phyloP scores from a whole-genome alignment of 305 asterid genomes.

The Solanum hybrid region DNA sequence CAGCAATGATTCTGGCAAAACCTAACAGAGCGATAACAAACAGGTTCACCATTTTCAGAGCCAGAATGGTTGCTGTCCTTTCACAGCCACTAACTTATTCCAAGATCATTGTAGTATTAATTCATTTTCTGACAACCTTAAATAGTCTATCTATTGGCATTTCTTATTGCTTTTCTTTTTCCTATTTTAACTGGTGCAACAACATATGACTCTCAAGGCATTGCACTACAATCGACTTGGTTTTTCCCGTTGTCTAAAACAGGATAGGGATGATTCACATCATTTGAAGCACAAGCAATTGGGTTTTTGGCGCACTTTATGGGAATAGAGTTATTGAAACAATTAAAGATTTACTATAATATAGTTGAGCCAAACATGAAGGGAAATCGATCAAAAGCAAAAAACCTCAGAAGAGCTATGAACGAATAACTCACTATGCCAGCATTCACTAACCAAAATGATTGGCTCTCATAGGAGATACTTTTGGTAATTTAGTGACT shows the following conservation, averaged over 20 bases:
- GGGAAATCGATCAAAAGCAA: background rate
- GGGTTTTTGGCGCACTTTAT: background rate
- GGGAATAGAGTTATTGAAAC: background rate
- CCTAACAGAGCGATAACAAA: background rate
- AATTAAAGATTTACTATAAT: background rate
- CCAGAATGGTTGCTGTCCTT: background rate
- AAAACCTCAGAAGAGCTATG: background rate
- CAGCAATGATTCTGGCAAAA: background rate
- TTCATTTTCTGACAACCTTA: background rate
- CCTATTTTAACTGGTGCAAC: background rate
- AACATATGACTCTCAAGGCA: slow-evolving; percentile 4
- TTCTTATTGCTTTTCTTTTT: background rate
- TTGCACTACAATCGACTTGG: background rate
- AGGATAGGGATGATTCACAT: background rate
- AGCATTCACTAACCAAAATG: background rate
- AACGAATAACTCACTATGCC: background rate
- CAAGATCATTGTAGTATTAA: background rate
- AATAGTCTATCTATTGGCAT: background rate
- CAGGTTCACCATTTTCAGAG: background rate
- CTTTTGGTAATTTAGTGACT: background rate
- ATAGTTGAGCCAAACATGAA: background rate
- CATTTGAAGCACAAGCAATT: background rate
- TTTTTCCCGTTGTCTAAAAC: background rate
- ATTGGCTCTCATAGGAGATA: background rate
- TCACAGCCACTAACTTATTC: background rate